A percentile compares a stretch with the other conserved stretches of the same genome.
phyloP scores from a whole-genome alignment of 73 alveolate species.

The Paramecium sexaurelia region DNA sequence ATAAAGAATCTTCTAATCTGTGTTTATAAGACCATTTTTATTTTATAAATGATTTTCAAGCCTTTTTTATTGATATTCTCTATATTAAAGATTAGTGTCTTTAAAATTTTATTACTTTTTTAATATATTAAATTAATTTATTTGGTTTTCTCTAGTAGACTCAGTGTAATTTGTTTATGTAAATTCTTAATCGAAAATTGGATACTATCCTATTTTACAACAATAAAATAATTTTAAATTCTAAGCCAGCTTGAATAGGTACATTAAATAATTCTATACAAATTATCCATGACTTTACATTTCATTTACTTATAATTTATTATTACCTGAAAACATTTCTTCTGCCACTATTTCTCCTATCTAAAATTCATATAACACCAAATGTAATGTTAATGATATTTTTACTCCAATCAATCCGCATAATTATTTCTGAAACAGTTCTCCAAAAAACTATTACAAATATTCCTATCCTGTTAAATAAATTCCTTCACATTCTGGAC shows the following conservation, averaged over 20 bases:
- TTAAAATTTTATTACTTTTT: slow-evolving; percentile 8
- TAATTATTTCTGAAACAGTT: neutral
- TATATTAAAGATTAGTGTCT: slow-evolving; percentile 21
- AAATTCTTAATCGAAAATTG: neutral
- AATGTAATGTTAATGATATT: neutral
- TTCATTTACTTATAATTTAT: neutral
- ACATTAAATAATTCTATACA: slow-evolving; percentile 41
- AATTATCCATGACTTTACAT: neutral
- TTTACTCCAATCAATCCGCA: neutral
- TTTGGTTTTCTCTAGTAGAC: neutral
- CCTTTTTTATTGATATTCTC: neutral
- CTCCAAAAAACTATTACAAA: neutral
- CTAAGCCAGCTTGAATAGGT: slow-evolving; percentile 35
- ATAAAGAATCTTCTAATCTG: slow-evolving; percentile 14
- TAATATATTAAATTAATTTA: neutral
- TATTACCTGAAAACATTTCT: neutral
- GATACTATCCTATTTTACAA: slow-evolving; percentile 48
- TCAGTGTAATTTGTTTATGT: neutral
- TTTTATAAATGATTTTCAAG: neutral
- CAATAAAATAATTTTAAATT: slow-evolving; percentile 18
- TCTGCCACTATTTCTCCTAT: slow-evolving; percentile 51
- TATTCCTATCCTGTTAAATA: slow-evolving; percentile 35
- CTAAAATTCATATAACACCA: slow-evolving; percentile 7
- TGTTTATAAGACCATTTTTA: neutral
- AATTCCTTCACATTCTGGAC: slow-evolving; percentile 22